Percentiles rank a stretch among this genome's conserved stretches.
These are phyloP conservation scores for Dentipellis fragilis DNA, from an alignment of 768 basidiomycete genomes.

Conservation along the genomic window DNA sequence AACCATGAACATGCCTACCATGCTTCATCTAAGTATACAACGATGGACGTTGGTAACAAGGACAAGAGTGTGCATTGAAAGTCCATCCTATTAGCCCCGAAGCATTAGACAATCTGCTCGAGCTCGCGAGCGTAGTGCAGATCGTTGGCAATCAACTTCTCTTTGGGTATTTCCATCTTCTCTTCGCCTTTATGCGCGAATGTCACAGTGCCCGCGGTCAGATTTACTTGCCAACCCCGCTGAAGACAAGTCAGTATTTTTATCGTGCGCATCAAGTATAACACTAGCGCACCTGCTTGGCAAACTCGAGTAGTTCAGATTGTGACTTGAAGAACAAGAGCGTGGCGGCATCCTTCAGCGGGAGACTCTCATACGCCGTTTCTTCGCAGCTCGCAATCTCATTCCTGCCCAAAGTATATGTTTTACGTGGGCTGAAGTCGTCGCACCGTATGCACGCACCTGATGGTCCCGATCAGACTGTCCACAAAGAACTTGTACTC, in stretches of 20 bases:
- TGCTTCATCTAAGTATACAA: too few species aligned
- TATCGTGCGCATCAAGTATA: neutral
- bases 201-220: conserved; percentile 55
- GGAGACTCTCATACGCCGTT: conserved; percentile 84
- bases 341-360: conserved; percentile 81
- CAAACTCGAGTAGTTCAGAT: conserved; percentile 76
- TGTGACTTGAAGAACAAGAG: conserved; percentile 85
- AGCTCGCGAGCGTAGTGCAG: conserved; percentile 78
- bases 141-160: conserved; percentile 71
- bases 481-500: conserved; percentile 95
- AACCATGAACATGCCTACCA: neutral
- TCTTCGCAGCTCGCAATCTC: conserved; percentile 98
- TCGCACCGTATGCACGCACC: conserved; percentile 34
- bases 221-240: conserved; percentile 81
- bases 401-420: conserved; percentile 43
- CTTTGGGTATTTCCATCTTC: conserved; percentile 75
- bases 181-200: conserved; percentile 81
- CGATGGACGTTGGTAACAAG: too few species aligned
- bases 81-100: too few species aligned
- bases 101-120: conserved; percentile 53
- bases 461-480: conserved; percentile 87
- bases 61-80: too few species aligned
- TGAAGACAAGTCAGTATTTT: conserved; percentile 21
- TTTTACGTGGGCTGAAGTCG: neutral
- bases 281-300: conserved; percentile 47